Evolutionary conservation across 2,329 filamentous ascomycete species (phyloP), one percentile per base, ranked within the genome.

Genomic region (Epichloe hybrida): DNA sequence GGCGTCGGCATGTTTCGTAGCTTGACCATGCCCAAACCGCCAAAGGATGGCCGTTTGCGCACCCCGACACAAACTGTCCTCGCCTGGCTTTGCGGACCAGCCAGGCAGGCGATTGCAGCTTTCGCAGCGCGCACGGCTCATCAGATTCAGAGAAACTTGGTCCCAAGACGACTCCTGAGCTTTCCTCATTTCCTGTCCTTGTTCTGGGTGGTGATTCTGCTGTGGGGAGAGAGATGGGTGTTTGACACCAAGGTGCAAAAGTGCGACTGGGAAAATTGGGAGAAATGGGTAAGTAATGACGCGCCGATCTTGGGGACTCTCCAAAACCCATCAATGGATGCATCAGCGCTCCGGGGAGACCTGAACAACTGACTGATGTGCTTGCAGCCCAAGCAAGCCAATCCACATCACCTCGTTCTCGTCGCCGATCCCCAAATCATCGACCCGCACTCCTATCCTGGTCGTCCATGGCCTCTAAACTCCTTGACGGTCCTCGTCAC

Each of bases 361-460:
- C 11, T 11, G 17, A 11, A 27, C 37, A 15, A 17, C 5, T 17
- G 23, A 39, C 31, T 31, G 37, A 42, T 20, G 15, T 44, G 12
- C 4, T n/a, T 35, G 38, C 62, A 95, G 93, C 88, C 89, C 49
- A 69, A 77, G 60, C 81, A 76, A 58, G 84, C 90, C 48, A 80
- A 77, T 36, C 93, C 93, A 31, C 90, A 97, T 65, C 87, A 83
- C 63, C 76, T 95, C 58, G 75, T 88, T 58, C 83, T 96, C 63
- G 75, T 96, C 57, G 88, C 90, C 54, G 90, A 96, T 62, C 90
- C 90, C 42, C 90, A 96, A 65, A 77, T 96, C 52, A 88, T 93
- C 61, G 90, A 96, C 66, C 87, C 89, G 50, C 88, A 96, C 66
- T 94, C 89, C n/a, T 96, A 96, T 61, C 88, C 89, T 2, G 88